A percentile compares a stretch with the other conserved stretches of the same genome.
Evolutionary conservation across 768 basidiomycete species (phyloP).

Genomic region (Panellus pusillus): DNA sequence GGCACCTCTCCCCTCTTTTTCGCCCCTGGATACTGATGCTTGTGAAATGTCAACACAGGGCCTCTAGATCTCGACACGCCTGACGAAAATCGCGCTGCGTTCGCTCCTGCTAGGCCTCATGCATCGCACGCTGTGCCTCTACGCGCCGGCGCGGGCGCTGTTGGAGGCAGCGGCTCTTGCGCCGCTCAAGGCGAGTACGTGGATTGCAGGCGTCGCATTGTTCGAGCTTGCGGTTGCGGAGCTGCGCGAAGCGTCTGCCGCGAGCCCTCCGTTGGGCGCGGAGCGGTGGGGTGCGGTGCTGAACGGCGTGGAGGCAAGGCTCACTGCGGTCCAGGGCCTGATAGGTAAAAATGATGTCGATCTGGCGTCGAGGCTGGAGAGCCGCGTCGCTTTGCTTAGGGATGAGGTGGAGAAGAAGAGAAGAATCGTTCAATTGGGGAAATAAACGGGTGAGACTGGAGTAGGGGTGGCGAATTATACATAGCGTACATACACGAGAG

Average conservation of each 20-base stretch:
- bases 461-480: too few species aligned
- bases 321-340: constrained; percentile 52
- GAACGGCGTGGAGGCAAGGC: constrained; percentile 44
- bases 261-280: constrained; percentile 23
- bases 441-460: too few species aligned
- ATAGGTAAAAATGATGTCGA: constrained; percentile 55
- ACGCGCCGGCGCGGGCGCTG: constrained; percentile 43
- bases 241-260: constrained; percentile 52
- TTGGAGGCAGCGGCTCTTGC: constrained; percentile 51
- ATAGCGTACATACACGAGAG: too few species aligned
- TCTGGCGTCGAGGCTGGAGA: constrained; percentile 67
- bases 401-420: constrained; percentile 67
- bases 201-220: constrained; percentile 65
- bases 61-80: constrained; percentile 57
- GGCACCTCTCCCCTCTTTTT: too few species aligned
- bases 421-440: too few species aligned
- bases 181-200: constrained; percentile 55
- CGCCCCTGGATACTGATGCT: too few species aligned
- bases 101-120: constrained; percentile 67
- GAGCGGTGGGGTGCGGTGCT: constrained; percentile 51
- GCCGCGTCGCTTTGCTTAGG: constrained; percentile 63
- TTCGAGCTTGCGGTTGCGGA: constrained; percentile 76
- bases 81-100: constrained; percentile 70
- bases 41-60: neutral
- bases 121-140: constrained; percentile 57